Conservation (phyloP, 306 rosid species). For the Betula pendula region DNA sequence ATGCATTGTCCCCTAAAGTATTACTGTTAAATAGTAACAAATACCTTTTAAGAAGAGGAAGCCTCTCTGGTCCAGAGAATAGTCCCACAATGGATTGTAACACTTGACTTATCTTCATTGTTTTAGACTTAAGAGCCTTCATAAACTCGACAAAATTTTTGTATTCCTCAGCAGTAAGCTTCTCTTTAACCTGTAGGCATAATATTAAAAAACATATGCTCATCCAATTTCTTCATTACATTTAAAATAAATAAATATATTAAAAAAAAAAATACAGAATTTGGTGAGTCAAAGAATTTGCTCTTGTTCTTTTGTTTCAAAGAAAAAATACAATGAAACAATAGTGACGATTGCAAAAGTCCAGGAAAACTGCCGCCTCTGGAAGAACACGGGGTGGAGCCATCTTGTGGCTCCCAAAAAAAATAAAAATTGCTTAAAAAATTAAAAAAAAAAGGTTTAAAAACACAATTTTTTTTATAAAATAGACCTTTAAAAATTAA, state of each 20-base stretch:
- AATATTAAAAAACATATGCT: conserved; percentile 22
- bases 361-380: neutral
- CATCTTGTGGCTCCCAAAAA: no score
- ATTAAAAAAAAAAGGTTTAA: no score
- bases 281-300: neutral
- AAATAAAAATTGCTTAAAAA: no score
- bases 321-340: neutral
- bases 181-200: conserved; percentile 69
- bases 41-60: conserved; percentile 70
- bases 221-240: conserved; percentile 24
- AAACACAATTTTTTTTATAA: no score
- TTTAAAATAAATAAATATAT: no score
- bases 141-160: conserved; percentile 70
- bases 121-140: conserved; percentile 89
- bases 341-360: neutral
- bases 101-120: conserved; percentile 73
- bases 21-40: neutral
- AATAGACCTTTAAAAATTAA: no score
- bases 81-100: conserved; percentile 67
- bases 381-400: no score
- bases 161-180: conserved; percentile 71
- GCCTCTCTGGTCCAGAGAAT: conserved; percentile 80
- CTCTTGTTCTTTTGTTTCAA: neutral
- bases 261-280: neutral
- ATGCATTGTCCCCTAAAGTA: neutral